Base-by-base conservation (phyloP, 371 early-diverging fungal genomes). In the Dichotomocladium elegans region DNA sequence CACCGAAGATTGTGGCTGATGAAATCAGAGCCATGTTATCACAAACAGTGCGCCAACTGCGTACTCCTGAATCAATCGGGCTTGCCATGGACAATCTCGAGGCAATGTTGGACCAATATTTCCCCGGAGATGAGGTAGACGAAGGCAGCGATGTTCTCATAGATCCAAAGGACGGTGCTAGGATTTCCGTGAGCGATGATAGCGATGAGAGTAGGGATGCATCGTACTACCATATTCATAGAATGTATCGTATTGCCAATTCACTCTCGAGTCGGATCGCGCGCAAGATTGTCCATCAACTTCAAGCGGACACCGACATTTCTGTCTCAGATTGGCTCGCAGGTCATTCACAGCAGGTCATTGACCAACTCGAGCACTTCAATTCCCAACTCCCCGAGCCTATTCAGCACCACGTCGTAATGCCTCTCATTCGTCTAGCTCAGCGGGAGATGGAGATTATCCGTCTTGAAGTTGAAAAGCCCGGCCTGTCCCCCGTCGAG, bases 201-300 rank as follows among this genome's bases (percentile, higher is more conserved):
- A 34, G 12, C 3, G 19, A 33, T 4, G 35, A 35, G 1, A 2
- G 19, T 27, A 19, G 19, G 11, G 9, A 11, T 4, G 15, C 24
- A 19, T 28, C 47, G 14, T 14, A 31, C n/a, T 30, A 24, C 26
- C 48, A 48, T 15, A 10, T 48, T 14, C n/a, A 34, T 15, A 33
- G 48, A 5, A 35, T 48, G 48, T 48, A 48, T 25, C 48, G 48
- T 48, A 48, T 48, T 34, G 48, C 48, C 37, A 48, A 48, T 21
- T 48, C 48, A 12, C 48, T 48, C 3, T 48, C 48, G 7, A 33
- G 28, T 1, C 48, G 48, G 14, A 48, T 48, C 26, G 48, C 48
- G 3, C 19, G 31, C n/a, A 33, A 37, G 24, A 48, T 48, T n/a
- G 34, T 37, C 2, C 14, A 25, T 7, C 31, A 48, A 14, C 4